Evolutionary conservation across 164 flowering plant species (phyloP).

Genomic region (Litsea cubeba): DNA sequence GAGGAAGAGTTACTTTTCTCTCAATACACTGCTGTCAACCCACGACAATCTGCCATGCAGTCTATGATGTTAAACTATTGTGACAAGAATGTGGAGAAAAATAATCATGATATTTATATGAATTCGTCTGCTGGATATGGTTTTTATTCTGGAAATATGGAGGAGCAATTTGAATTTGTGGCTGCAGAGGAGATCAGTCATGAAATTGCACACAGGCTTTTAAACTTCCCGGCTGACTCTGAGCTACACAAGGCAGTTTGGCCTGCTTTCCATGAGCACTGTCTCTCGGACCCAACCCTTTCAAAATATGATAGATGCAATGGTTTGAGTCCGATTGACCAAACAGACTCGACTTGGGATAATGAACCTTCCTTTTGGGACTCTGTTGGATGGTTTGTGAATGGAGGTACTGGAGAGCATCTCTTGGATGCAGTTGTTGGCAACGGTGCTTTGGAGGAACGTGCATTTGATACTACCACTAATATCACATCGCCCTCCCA

Average conservation of each 20-base stretch:
- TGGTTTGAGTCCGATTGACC: constrained; percentile 13
- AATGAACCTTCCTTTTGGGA: constrained; percentile 20
- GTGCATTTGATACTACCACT: constrained; percentile 18
- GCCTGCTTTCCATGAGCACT: constrained; percentile 19
- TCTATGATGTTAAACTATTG: not conserved
- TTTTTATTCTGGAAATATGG: constrained; percentile 16
- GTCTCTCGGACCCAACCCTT: constrained; percentile 12
- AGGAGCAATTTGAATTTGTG: constrained; percentile 11
- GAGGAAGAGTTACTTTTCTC: constrained; percentile 24
- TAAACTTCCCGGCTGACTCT: constrained; percentile 36
- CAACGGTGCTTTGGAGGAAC: constrained; percentile 24
- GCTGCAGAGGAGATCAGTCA: constrained; percentile 13
- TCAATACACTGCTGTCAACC: constrained; percentile 5
- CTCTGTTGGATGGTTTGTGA: constrained; percentile 16
- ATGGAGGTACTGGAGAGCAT: constrained; percentile 25
- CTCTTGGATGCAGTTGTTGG: constrained; percentile 51
- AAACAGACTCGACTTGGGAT: constrained; percentile 14
- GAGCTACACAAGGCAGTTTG: constrained; percentile 56
- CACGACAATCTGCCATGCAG: constrained; percentile 11
- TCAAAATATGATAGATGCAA: constrained; percentile 16
- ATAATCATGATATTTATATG: not conserved
- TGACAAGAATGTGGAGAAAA: not conserved
- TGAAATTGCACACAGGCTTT: constrained; percentile 10
- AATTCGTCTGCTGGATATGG: constrained; percentile 9
- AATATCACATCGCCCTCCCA: constrained; percentile 18